Base-by-base conservation (phyloP, 2,329 filamentous ascomycete genomes). In the Diplocarpon mali region DNA sequence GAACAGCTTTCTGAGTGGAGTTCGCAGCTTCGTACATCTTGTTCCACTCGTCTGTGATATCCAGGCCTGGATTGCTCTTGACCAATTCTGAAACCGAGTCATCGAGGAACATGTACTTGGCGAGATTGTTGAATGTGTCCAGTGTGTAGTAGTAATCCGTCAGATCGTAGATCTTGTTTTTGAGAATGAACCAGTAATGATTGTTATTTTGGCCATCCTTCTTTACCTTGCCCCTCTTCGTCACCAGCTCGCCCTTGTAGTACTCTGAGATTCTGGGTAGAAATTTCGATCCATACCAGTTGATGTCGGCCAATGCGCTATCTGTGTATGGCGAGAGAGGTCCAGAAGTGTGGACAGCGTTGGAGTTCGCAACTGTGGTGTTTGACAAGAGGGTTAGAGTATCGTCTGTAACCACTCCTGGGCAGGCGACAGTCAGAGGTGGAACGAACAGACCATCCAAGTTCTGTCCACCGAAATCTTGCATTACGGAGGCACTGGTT, bases 111-210 rank as follows among this genome's bases (percentile, higher is more conserved):
- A 73, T 64, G 65, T 85, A 93, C 0, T 62, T 60, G 0, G 65
- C 58, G 5, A 69, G 56, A 44, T 52, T 50, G 17, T 80, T 71
- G 57, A 73, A 68, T 15, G 69, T 53, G 8, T 82, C 67, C 35
- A 80, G 65, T 0, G 88, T 95, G 60, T 87, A 71, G 65, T 89
- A 90, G 66, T 98, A 98, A 62, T 96, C 78, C 0, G 86, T 94
- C 43, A 98, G 66, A 61, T 98, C 93, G 61, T 92, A 96, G 15
- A 98, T 72, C 41, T 73, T 75, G 43, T 80, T 71, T 27, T 86
- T 71, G 49, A 94, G 77, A 44, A 84, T 82, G 51, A 85, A 82
- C 88, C 92, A 96, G 59, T 76, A 74, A 55, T 84, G 81, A 43
- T 78, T 72, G 13, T 80, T 65, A 29, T 83, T 66, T 24, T 76